phyloP scores from a whole-genome alignment of 192 early-diverging fungal species.

The Diversispora epigaea region DNA sequence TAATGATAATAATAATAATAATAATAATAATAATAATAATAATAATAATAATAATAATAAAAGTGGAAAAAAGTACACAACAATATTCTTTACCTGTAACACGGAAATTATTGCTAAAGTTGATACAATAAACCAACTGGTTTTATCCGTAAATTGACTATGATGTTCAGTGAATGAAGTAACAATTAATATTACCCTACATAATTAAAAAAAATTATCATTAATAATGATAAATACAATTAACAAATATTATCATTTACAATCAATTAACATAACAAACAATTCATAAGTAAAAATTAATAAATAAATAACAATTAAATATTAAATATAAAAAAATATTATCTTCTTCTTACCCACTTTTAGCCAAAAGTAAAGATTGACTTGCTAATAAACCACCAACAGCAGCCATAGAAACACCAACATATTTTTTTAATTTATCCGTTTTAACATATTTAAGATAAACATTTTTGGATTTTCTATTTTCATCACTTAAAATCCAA shows the following conservation, averaged over 20 bases:
- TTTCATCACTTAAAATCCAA: slow-evolving; percentile 24
- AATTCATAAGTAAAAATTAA: background rate
- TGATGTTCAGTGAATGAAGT: slow-evolving; percentile 37
- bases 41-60: no score
- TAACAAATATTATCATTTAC: background rate
- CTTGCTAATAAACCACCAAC: slow-evolving; percentile 57
- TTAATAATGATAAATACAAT: background rate
- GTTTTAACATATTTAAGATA: slow-evolving; percentile 35
- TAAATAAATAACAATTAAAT: background rate
- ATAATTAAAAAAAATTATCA: background rate
- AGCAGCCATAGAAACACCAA: slow-evolving; percentile 53
- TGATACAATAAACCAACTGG: slow-evolving; percentile 52
- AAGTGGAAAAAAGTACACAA: no score
- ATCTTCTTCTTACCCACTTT: slow-evolving; percentile 46
- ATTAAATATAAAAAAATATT: background rate
- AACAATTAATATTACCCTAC: slow-evolving; percentile 42
- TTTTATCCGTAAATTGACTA: slow-evolving; percentile 54
- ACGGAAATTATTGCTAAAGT: slow-evolving; percentile 51
- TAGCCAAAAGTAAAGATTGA: slow-evolving; percentile 57
- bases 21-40: no score
- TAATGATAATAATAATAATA: background rate
- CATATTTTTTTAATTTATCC: slow-evolving; percentile 43
- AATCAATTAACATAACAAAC: background rate
- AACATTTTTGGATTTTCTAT: slow-evolving; percentile 28
- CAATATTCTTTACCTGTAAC: no score